Evolutionary conservation across 306 rosid species (phyloP).

Genomic region (Begonia masoniana): DNA sequence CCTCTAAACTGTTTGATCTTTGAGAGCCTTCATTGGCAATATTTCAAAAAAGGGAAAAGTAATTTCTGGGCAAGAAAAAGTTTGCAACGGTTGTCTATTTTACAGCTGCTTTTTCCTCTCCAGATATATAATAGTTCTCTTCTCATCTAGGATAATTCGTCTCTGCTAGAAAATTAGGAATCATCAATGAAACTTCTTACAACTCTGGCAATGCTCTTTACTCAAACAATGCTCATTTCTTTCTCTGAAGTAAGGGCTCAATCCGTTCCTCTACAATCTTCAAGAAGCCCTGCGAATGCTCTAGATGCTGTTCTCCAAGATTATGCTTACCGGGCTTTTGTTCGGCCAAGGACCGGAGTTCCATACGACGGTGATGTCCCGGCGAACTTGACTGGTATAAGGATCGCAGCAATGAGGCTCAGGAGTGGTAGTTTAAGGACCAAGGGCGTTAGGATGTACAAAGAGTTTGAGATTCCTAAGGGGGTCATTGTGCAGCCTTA

Average conservation of each 20-base stretch:
- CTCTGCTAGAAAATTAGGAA: slow-evolving; percentile 7
- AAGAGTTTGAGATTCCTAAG: no score
- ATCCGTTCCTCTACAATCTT: not conserved
- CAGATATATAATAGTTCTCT: slow-evolving; percentile 2
- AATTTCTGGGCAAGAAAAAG: slow-evolving; percentile 3
- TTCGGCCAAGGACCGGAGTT: no score
- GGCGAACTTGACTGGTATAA: no score
- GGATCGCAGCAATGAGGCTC: no score
- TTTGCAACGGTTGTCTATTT: slow-evolving; percentile 10
- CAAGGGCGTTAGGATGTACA: no score
- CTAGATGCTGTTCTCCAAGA: no score
- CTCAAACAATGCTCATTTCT: slow-evolving; percentile 4
- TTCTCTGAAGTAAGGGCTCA: slow-evolving; percentile 8
- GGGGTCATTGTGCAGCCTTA: no score
- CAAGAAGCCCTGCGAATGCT: slow-evolving; percentile 14
- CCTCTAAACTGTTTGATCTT: slow-evolving; percentile 1
- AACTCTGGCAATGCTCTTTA: slow-evolving; percentile 10
- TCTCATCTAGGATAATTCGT: slow-evolving; percentile 6
- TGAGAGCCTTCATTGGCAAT: slow-evolving; percentile 5
- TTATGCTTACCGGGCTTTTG: no score
- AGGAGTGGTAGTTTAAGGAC: no score
- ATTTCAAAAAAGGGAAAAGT: slow-evolving; percentile 12
- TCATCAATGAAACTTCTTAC: slow-evolving; percentile 17
- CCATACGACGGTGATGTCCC: no score
- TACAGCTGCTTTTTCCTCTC: not conserved